Percentiles rank a stretch among this genome's conserved stretches.
Evolutionary conservation across 805 yeast genomes (phyloP).

Genomic region (Wickerhamomyces hampshirensis): DNA sequence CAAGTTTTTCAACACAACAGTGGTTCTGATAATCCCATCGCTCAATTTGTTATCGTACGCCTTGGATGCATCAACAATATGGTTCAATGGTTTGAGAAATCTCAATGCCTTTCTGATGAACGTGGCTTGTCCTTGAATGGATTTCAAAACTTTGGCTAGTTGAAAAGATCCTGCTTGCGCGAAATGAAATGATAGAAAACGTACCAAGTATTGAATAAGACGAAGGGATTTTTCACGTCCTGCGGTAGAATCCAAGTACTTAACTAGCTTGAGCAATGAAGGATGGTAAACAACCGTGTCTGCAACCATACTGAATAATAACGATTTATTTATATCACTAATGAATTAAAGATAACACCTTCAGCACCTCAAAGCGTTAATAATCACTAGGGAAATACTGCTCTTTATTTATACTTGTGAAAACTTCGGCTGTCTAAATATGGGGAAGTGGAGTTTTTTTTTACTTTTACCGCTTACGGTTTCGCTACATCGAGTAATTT

Average conservation of each 20-base stretch:
- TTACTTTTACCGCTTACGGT: no score
- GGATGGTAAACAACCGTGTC: conserved; percentile 76
- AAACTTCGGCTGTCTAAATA: no score
- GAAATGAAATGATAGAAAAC: conserved; percentile 64
- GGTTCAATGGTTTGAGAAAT: conserved; percentile 74
- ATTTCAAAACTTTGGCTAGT: conserved; percentile 43
- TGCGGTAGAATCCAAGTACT: conserved; percentile 59
- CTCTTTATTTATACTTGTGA: no score
- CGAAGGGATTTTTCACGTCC: conserved; percentile 83
- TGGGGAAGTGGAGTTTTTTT: no score
- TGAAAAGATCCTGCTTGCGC: conserved; percentile 52
- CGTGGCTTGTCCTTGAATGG: conserved; percentile 58
- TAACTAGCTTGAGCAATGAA: conserved; percentile 52
- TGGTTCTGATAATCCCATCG: conserved; percentile 50
- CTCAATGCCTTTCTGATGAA: conserved; percentile 80
- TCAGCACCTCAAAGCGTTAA: no score
- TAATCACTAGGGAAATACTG: no score
- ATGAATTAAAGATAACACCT: not conserved
- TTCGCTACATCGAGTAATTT: no score
- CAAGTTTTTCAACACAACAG: conserved; percentile 51
- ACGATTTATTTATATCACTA: not conserved
- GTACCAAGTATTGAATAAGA: conserved; percentile 71
- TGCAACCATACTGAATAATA: conserved; percentile 45
- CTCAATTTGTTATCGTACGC: conserved; percentile 65
- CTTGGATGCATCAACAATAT: conserved; percentile 61